Evolutionary conservation across 1,284 basidiomycete species (phyloP).

Genomic region (Heterobasidion annosum): DNA sequence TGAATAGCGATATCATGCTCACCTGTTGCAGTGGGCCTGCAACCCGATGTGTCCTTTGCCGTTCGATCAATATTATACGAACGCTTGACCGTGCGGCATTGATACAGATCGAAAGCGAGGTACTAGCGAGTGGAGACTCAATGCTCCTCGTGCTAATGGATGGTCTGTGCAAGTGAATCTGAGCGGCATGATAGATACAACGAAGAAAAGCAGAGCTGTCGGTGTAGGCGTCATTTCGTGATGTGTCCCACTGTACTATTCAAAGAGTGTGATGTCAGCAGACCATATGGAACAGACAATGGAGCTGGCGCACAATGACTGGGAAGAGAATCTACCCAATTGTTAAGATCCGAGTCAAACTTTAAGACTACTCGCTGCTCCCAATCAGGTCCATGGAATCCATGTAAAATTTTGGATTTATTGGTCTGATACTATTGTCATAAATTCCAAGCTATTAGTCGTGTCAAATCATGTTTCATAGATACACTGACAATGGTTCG

Average conservation of each 20-base stretch:
- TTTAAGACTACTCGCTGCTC: constrained; percentile 36
- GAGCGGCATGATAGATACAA: constrained; percentile 46
- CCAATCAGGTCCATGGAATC: constrained; percentile 26
- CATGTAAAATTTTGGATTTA: constrained; percentile 24
- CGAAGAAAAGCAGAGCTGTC: constrained; percentile 47
- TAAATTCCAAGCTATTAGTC: neutral
- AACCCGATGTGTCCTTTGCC: constrained; percentile 5
- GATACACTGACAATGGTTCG: constrained; percentile 38
- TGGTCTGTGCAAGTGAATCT: constrained; percentile 51
- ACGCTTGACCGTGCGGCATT: constrained; percentile 51
- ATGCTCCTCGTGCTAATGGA: constrained; percentile 43
- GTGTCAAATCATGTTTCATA: neutral
- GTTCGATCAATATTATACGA: constrained; percentile 39
- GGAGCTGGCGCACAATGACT: constrained; percentile 22
- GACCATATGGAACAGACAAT: neutral
- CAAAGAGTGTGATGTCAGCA: neutral
- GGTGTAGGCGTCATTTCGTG: constrained; percentile 36
- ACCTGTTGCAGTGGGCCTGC: no score
- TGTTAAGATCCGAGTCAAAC: constrained; percentile 37
- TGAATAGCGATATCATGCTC: no score
- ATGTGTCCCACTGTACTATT: constrained; percentile 45
- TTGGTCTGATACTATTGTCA: constrained; percentile 35
- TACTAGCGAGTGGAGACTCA: constrained; percentile 31
- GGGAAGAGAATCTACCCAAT: constrained; percentile 39
- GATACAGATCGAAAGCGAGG: constrained; percentile 56